phyloP scores from a whole-genome alignment of 179 eudicot genomes.

The Patellifolia procumbens region DNA sequence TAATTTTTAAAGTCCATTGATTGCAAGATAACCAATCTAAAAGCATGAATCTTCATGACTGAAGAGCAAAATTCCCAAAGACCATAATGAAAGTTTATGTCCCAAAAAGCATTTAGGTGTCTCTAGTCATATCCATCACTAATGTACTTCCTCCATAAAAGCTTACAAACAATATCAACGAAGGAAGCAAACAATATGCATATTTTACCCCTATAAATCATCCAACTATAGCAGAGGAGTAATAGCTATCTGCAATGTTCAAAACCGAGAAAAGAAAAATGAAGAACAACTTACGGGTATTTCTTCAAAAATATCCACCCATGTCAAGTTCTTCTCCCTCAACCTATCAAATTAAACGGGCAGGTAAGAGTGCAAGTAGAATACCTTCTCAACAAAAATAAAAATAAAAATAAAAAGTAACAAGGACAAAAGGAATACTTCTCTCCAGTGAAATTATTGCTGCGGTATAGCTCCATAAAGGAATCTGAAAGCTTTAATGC shows the following conservation, averaged over 20 bases:
- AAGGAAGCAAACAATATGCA: background rate
- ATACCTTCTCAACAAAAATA: background rate
- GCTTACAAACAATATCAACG: background rate
- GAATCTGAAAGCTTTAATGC: slow-evolving; percentile 96
- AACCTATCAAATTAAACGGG: slow-evolving; percentile 49
- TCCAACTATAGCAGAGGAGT: background rate
- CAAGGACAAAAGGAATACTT: slow-evolving; percentile 50
- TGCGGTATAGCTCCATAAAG: slow-evolving; percentile 94
- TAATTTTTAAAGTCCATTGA: background rate
- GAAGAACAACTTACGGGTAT: slow-evolving; percentile 68
- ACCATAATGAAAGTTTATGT: background rate
- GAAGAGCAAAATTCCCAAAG: background rate
- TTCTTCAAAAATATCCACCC: slow-evolving; percentile 98
- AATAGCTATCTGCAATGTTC: background rate
- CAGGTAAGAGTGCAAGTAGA: slow-evolving; percentile 15
- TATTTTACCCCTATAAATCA: background rate
- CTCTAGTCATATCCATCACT: background rate
- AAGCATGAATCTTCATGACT: background rate
- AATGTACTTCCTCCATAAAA: background rate
- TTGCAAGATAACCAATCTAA: background rate
- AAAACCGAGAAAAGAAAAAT: slow-evolving; percentile 13
- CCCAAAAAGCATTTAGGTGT: background rate
- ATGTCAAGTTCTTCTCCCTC: slow-evolving; percentile 94
- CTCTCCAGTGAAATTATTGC: slow-evolving; percentile 87
- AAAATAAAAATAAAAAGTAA: background rate